phyloP scores from a whole-genome alignment of 176 grass and related monocot species.

The Carex kokanica region DNA sequence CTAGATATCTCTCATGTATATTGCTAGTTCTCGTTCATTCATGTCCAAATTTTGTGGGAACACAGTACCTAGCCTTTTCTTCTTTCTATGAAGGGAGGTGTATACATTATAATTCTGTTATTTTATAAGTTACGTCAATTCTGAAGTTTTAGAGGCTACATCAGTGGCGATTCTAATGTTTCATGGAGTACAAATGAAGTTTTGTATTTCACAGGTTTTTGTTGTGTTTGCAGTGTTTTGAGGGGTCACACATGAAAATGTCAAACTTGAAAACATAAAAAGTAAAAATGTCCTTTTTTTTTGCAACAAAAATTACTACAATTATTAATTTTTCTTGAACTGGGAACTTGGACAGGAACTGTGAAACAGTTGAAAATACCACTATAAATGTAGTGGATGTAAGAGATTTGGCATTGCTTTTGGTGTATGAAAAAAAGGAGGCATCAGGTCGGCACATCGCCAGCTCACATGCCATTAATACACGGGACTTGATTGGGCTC shows the following conservation, averaged over 20 bases:
- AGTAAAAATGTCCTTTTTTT: not conserved
- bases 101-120: not conserved
- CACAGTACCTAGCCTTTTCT: not conserved
- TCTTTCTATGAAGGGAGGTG: not conserved
- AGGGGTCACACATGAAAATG: not conserved
- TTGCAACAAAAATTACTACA: not conserved
- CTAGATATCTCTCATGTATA: not conserved
- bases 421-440: slow-evolving; percentile 43
- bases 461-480: slow-evolving; percentile 28
- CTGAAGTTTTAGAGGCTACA: not conserved
- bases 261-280: not conserved
- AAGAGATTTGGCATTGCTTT: slow-evolving; percentile 51
- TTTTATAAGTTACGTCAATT: not conserved
- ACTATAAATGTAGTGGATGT: slow-evolving; percentile 53
- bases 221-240: not conserved
- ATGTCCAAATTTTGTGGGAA: not conserved
- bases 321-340: slow-evolving; percentile 12
- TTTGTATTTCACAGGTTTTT: not conserved
- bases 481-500: slow-evolving; percentile 28
- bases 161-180: no score
- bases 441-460: slow-evolving; percentile 53
- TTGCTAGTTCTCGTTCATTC: not conserved
- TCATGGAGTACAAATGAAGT: not conserved
- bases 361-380: slow-evolving; percentile 20
- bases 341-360: slow-evolving; percentile 22